phyloP scores from a whole-genome alignment of 371 early-diverging fungal species.

The Mucor irregularis region DNA sequence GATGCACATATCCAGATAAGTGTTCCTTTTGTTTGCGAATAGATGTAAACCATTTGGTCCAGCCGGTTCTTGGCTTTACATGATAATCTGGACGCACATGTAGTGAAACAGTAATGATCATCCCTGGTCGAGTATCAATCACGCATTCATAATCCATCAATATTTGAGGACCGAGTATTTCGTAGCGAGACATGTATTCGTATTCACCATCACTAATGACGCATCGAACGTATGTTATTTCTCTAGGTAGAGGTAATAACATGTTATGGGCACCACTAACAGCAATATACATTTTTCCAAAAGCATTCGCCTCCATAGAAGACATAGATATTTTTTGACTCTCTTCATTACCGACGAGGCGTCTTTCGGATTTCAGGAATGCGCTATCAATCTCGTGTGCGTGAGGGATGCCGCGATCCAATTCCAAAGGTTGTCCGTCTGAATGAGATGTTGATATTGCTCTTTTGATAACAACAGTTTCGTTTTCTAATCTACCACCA shows the following conservation, averaged over 20 bases:
- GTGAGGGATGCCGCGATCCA: constrained; percentile 20
- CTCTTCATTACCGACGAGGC: neutral
- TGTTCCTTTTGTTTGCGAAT: constrained; percentile 39
- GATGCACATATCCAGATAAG: constrained; percentile 41
- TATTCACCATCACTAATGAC: constrained; percentile 42
- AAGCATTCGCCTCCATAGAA: constrained; percentile 2
- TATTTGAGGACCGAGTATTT: constrained; percentile 32
- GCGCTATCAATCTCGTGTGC: constrained; percentile 22
- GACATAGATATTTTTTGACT: constrained; percentile 9
- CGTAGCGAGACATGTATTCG: constrained; percentile 40
- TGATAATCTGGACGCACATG: constrained; percentile 51
- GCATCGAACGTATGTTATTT: constrained; percentile 39
- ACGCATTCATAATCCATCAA: constrained; percentile 47
- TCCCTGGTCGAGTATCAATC: constrained; percentile 39
- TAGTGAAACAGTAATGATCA: constrained; percentile 45
- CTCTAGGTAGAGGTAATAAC: constrained; percentile 34
- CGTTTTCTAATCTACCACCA: neutral
- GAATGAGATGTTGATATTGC: neutral
- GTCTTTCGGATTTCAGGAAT: neutral
- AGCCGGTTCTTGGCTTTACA: constrained; percentile 37
- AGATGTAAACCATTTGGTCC: constrained; percentile 30
- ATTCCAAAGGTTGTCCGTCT: neutral
- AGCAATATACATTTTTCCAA: constrained; percentile 38
- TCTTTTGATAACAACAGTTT: constrained; percentile 1
- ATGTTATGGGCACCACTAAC: constrained; percentile 34